Evolutionary conservation across 345 rosid species (phyloP), one percentile per base, ranked within the genome.

Genomic region (Euclidium syriacum): DNA sequence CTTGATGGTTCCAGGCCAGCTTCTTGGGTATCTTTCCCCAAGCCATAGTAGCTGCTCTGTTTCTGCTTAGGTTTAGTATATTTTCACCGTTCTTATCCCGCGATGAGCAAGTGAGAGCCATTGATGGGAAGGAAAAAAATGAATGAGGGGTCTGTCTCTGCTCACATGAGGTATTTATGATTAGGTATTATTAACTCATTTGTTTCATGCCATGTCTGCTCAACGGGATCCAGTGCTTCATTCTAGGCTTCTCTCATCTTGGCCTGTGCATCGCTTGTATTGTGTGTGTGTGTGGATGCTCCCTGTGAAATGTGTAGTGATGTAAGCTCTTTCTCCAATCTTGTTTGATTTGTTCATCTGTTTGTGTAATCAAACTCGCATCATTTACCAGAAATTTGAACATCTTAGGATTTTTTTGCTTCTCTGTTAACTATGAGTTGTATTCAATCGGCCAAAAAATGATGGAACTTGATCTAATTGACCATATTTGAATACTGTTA

Each of bases 1-100:
- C 35, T 62, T n/a, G n/a, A n/a, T n/a, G n/a, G n/a, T n/a, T 34
- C 55, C 36, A 25, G 49, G 24, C 35, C 66, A 62, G 55, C 55
- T 46, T 46, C 44, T 48, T 44, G 32, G 23, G 52, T 47, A 24
- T 34, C 42, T 60, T 43, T 46, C 5, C 53, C 14, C 24, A 39
- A 3, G 11, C 50, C 40, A 16, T 25, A 34, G 60, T 54, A 40
- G 22, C 41, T 32, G 51, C 30, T 44, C 18, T 14, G 54, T 46
- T 33, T 35, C 16, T 34, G 33, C 39, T 15, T 33, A 5, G 33
- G 17, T 34, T 47, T 46, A 33, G 66, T 48, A 24, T 22, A 16
- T 34, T 34, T 33, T 46, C 7, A n/a, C 34, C 46, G 10, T 48
- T 34, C 35, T 34, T 61, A 44, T 44, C 43, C 30, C 10, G 10